phyloP scores from a whole-genome alignment of 2,329 filamentous ascomycete species.

The Exophiala aquamarina region DNA sequence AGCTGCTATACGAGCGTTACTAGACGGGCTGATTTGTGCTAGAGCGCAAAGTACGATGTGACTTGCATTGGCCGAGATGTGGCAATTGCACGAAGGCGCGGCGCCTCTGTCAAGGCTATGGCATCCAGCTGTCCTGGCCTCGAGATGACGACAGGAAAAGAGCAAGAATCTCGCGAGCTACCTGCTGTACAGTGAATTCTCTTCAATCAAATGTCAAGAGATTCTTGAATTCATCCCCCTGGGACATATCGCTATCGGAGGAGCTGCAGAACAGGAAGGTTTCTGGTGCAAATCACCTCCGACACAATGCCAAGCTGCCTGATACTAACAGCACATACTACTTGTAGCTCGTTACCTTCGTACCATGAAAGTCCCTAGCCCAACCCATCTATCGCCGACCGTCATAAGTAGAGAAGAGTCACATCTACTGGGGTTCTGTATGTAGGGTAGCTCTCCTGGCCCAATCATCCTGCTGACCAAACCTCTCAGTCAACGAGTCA shows the following conservation, averaged over 20 bases:
- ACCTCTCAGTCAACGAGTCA: conserved; percentile 15
- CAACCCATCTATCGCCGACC: conserved; percentile 15
- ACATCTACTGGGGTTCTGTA: conserved; percentile 20
- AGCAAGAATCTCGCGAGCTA: conserved; percentile 13
- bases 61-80: conserved; percentile 19
- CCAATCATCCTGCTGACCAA: conserved; percentile 10
- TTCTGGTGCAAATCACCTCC: conserved; percentile 11
- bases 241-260: conserved; percentile 16
- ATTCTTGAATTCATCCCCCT: conserved; percentile 19
- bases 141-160: conserved; percentile 21
- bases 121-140: conserved; percentile 23
- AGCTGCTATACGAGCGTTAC: neutral
- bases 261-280: conserved; percentile 15
- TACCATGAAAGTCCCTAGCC: conserved; percentile 16
- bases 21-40: conserved; percentile 12
- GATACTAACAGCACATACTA: conserved; percentile 8
- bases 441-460: conserved; percentile 5
- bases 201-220: conserved; percentile 11
- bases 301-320: conserved; percentile 9
- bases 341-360: conserved; percentile 18
- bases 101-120: conserved; percentile 22
- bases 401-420: conserved; percentile 14
- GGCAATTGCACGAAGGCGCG: conserved; percentile 22
- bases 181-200: conserved; percentile 1
- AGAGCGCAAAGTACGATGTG: conserved; percentile 24